Conservation (phyloP, 345 rosid genomes). For the Eutrema japonicum region DNA sequence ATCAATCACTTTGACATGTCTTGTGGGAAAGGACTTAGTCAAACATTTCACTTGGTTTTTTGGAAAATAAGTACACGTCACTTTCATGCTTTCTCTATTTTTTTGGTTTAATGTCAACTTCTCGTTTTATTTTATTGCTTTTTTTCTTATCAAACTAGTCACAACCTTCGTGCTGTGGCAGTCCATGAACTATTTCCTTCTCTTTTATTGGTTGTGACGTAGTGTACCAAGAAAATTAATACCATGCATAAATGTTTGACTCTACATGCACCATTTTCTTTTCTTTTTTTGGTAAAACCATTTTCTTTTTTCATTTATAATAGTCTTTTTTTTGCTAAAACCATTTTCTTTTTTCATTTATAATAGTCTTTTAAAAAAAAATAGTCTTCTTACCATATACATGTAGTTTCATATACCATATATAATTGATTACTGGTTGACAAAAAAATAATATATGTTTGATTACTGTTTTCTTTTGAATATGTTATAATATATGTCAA, state of each 20-base stretch:
- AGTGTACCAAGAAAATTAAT: constrained; percentile 28
- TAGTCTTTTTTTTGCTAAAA: no score
- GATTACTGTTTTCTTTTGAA: no score
- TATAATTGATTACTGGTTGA: no score
- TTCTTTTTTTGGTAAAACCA: no score
- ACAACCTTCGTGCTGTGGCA: constrained; percentile 13
- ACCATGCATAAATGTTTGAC: constrained; percentile 40
- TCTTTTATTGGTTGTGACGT: constrained; percentile 30
- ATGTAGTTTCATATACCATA: no score
- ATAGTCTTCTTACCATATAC: no score
- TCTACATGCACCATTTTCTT: constrained; percentile 30
- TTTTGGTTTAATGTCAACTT: constrained; percentile 45
- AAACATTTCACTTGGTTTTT: constrained; percentile 40
- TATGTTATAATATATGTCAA: no score
- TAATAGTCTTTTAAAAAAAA: background rate
- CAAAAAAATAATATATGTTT: no score
- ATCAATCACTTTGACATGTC: constrained; percentile 43
- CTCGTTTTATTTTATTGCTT: constrained; percentile 12
- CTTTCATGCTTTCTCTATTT: constrained; percentile 38
- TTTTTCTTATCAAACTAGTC: constrained; percentile 4
- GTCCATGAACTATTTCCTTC: constrained; percentile 32
- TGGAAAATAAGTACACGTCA: constrained; percentile 36
- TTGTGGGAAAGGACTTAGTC: constrained; percentile 40
- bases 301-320: background rate
- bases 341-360: constrained; percentile 3